Evolutionary conservation across 805 yeast genomes (phyloP).

Genomic region (Cyberlindnera subsufficiens): DNA sequence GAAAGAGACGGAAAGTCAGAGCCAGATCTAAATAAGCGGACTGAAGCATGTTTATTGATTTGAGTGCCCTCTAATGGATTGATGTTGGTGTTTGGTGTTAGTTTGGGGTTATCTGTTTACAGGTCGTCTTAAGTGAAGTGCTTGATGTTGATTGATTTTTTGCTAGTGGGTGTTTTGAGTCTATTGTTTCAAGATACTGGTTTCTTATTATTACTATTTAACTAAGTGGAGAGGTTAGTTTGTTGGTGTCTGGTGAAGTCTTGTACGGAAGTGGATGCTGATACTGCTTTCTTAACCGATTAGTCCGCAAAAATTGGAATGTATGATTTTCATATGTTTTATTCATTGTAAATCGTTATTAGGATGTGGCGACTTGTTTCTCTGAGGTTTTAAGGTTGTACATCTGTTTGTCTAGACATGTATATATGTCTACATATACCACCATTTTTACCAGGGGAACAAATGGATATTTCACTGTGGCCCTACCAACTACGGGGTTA

Average conservation of each 20-base stretch:
- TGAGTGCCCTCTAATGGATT: not conserved
- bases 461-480: not conserved
- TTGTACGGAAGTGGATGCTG: not conserved
- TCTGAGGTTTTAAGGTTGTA: too few relatives aligned
- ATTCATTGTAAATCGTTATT: not conserved
- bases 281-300: not conserved
- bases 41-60: conserved; percentile 13
- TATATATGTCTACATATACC: too few relatives aligned
- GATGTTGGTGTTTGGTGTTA: not conserved
- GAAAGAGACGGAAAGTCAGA: conserved; percentile 99
- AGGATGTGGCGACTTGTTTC: too few relatives aligned
- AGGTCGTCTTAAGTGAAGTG: too few relatives aligned
- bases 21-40: conserved; percentile 97
- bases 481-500: too few relatives aligned
- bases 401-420: too few relatives aligned
- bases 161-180: too few relatives aligned
- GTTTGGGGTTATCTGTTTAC: not conserved
- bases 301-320: conserved; percentile 14
- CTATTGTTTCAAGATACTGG: conserved; percentile 2
- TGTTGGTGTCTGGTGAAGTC: conserved; percentile 1
- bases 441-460: conserved; percentile 6
- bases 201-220: not conserved
- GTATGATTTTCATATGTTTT: conserved; percentile 14
- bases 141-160: too few relatives aligned
- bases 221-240: not conserved